Conservation (phyloP, 2,329 filamentous ascomycete species). For the Acrodontium crateriforme region DNA sequence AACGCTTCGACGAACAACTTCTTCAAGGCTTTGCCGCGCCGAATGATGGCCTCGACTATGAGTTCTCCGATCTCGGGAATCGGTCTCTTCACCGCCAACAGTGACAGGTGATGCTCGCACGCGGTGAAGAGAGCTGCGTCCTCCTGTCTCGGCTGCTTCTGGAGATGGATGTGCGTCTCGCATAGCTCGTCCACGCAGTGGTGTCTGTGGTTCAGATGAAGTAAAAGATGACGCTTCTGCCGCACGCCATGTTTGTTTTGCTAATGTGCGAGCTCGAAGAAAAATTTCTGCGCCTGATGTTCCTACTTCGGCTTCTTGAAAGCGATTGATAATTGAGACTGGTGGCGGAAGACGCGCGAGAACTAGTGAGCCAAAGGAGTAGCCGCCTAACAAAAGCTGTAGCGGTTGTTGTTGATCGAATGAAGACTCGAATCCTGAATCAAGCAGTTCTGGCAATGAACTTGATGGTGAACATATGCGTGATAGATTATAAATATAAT, state of each 20-base stretch:
- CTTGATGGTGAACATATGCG: slow-evolving; percentile 1
- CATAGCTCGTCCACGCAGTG: slow-evolving; percentile 20
- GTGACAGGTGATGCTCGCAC: slow-evolving; percentile 7
- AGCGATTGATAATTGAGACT: slow-evolving; percentile 42
- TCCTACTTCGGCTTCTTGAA: slow-evolving; percentile 38
- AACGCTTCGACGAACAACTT: slow-evolving; percentile 26
- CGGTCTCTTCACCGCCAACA: slow-evolving; percentile 36
- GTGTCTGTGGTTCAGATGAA: slow-evolving; percentile 9
- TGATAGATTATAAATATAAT: slow-evolving; percentile 51
- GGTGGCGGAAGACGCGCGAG: slow-evolving; percentile 55
- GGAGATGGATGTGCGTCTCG: slow-evolving; percentile 6
- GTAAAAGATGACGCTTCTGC: slow-evolving; percentile 15
- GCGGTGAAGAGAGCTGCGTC: slow-evolving; percentile 1
- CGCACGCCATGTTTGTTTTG: slow-evolving; percentile 45
- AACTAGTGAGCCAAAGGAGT: slow-evolving; percentile 83
- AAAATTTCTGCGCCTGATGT: slow-evolving; percentile 56
- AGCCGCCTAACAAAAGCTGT: slow-evolving; percentile 54
- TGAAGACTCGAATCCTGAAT: not conserved
- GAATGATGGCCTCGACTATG: slow-evolving; percentile 20
- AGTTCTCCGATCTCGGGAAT: slow-evolving; percentile 28
- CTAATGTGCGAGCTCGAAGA: slow-evolving; percentile 53
- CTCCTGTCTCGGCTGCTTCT: slow-evolving; percentile 1
- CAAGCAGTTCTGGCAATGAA: slow-evolving; percentile 1
- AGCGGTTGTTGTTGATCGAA: not conserved
- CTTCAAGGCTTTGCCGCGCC: slow-evolving; percentile 29